These are phyloP conservation scores for Dendryphion nanum DNA, from an alignment of 2,329 filamentous ascomycete species.

Conservation along the genomic window DNA sequence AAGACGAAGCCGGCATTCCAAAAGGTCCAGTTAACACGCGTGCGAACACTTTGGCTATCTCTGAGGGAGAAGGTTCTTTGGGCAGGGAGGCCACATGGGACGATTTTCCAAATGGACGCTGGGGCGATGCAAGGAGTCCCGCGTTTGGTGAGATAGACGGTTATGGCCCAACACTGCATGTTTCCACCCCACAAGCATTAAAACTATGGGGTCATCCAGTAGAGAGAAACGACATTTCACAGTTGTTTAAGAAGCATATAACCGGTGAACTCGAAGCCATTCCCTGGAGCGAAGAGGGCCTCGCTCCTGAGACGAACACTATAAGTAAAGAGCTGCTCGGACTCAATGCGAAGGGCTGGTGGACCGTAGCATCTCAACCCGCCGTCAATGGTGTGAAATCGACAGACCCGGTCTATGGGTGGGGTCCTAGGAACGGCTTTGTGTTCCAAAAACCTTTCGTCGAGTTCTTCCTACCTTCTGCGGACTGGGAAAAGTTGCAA, in stretches of 20 bases:
- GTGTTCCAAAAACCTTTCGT: conserved; percentile 99
- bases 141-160: conserved; percentile 96
- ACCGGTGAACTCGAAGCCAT: conserved; percentile 76
- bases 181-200: conserved; percentile 80
- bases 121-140: conserved; percentile 81
- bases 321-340: conserved; percentile 74
- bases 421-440: conserved; percentile 89
- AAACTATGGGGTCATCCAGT: conserved; percentile 81
- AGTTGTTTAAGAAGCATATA: conserved; percentile 78
- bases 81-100: conserved; percentile 98
- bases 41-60: conserved; percentile 86
- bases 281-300: conserved; percentile 89
- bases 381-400: conserved; percentile 84
- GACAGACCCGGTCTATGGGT: conserved; percentile 78
- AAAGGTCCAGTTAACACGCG: conserved; percentile 70
- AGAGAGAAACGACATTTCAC: conserved; percentile 68
- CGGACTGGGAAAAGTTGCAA: conserved; percentile 69
- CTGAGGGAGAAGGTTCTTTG: conserved; percentile 84
- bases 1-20: conserved; percentile 74
- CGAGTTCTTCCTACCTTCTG: conserved; percentile 81
- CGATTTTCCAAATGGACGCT: conserved; percentile 94
- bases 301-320: conserved; percentile 77
- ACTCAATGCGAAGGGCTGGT: conserved; percentile 85
- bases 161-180: conserved; percentile 95
- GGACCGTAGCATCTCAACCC: conserved; percentile 94